Evolutionary conservation across 441 rosid genomes (phyloP), one percentile per base, ranked within the genome.

Genomic region (Adansonia rubrostipa): DNA sequence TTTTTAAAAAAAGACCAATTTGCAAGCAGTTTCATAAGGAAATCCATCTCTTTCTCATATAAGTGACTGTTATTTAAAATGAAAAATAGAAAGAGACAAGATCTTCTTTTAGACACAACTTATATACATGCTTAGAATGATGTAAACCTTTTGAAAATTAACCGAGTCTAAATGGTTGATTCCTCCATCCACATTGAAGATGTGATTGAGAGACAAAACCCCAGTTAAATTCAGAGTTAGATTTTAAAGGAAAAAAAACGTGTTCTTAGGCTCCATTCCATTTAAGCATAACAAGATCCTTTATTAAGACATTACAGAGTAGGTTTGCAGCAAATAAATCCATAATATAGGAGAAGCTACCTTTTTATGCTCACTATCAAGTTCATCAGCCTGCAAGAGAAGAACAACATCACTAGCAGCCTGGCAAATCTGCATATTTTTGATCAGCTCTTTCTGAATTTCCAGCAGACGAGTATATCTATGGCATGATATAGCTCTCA

Each of bases 391-490:
- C 69, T 80, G 87, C 44, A 91, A 77, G 64, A 86, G 92, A 63
- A 97, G 94, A 76, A 87, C 78, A 76, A 90, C 93, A 76, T 97
- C 99, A 77, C 91, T 88, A 2, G 84, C 81, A 79, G 90, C 87
- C 78, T 88, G 93, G 85, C 78, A 90, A 60, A 97, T 87, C 80
- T 92, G 93, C 79, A 78, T 76, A 85, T 89, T 95, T 86, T 87
- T 97, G 73, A 75, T 84, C 81, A 97, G 86, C 84, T 97, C 99
- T 82, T 90, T 97, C 87, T 95, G 97, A 84, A 95, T 93, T 89
- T 93, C 97, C 79, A 95, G 95, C 68, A 95, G 90, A 40, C 97
- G 96, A 63, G 99, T 93, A 86, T 93, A 93, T 87, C 91, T 92
- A 84, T 95, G 87, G 86, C 99, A 97, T 33, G 85, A 85, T 81